phyloP scores from a whole-genome alignment of 805 yeast genomes.

The Lipomyces lipofer region DNA sequence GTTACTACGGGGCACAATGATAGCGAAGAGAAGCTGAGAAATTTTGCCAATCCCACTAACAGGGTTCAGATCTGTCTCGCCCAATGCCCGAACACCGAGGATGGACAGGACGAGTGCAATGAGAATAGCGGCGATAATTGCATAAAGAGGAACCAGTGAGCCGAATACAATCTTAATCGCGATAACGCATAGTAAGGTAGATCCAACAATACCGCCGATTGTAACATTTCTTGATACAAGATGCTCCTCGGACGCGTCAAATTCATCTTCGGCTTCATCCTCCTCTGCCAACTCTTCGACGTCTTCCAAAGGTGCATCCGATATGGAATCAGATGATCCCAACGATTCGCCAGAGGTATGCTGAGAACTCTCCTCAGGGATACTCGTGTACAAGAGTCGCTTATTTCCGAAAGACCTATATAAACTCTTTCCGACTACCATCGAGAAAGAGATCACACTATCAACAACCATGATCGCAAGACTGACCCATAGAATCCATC shows the following conservation, averaged over 20 bases:
- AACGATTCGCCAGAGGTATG: not conserved
- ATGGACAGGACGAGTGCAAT: slow-evolving; percentile 79
- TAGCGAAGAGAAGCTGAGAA: slow-evolving; percentile 84
- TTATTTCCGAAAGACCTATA: slow-evolving; percentile 10
- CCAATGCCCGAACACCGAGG: slow-evolving; percentile 88
- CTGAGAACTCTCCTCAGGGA: slow-evolving; percentile 3
- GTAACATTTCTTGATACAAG: slow-evolving; percentile 55
- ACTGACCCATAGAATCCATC: slow-evolving; percentile 96
- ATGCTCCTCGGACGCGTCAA: slow-evolving; percentile 46
- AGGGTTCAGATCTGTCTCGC: slow-evolving; percentile 96
- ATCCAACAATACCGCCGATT: slow-evolving; percentile 58
- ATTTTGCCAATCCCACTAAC: slow-evolving; percentile 95
- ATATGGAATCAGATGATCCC: not conserved
- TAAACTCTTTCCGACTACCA: slow-evolving; percentile 36
- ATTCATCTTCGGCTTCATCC: slow-evolving; percentile 35
- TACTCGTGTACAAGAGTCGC: slow-evolving; percentile 4
- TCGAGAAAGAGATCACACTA: slow-evolving; percentile 75
- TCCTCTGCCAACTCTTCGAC: slow-evolving; percentile 8
- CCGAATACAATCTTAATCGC: slow-evolving; percentile 68
- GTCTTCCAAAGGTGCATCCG: slow-evolving; percentile 1
- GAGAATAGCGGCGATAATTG: slow-evolving; percentile 65
- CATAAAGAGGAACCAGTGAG: slow-evolving; percentile 66
- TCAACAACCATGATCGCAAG: slow-evolving; percentile 93
- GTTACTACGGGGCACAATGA: slow-evolving; percentile 68
- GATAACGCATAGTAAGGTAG: slow-evolving; percentile 67